Conservation (phyloP, 495 filamentous ascomycete species). For the Neurospora discreta region DNA sequence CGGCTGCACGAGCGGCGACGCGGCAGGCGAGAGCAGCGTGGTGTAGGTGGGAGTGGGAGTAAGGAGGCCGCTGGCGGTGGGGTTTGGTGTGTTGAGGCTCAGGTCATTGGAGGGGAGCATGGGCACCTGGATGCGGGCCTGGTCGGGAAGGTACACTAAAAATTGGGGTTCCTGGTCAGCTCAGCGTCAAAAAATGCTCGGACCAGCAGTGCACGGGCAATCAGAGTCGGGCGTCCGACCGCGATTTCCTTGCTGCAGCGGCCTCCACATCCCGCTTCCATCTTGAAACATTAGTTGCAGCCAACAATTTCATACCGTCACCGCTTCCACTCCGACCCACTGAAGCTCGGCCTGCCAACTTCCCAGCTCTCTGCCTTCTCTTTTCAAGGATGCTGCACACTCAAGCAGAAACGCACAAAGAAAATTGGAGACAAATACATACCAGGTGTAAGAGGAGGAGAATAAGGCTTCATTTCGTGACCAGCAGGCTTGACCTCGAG, state of each 20-base stretch:
- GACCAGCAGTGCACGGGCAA: background rate
- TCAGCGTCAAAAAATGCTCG: slow-evolving; percentile 11
- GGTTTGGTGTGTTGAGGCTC: slow-evolving; percentile 19
- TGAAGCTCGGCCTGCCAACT: background rate
- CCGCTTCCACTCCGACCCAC: background rate
- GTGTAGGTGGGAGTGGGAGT: slow-evolving; percentile 31
- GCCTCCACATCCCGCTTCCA: background rate
- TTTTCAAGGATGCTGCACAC: background rate
- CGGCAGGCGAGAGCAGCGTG: slow-evolving; percentile 79
- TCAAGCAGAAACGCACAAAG: slow-evolving; percentile 5
- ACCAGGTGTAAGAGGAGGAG: slow-evolving; percentile 91
- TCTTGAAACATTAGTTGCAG: background rate
- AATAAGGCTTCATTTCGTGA: slow-evolving; percentile 52
- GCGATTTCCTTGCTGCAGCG: background rate
- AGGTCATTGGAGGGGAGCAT: slow-evolving; percentile 43
- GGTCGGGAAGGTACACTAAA: slow-evolving; percentile 75
- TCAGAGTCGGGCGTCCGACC: background rate
- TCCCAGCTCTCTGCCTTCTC: background rate
- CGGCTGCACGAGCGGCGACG: slow-evolving; percentile 39
- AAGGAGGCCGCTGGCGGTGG: slow-evolving; percentile 59
- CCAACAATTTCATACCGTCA: background rate
- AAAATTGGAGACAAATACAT: slow-evolving; percentile 41
- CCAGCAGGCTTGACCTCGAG: slow-evolving; percentile 75
- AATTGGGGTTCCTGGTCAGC: slow-evolving; percentile 26
- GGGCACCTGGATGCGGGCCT: slow-evolving; percentile 17